Conservation (phyloP, 106 monocot genomes). For the Xerophyta viscosa region DNA sequence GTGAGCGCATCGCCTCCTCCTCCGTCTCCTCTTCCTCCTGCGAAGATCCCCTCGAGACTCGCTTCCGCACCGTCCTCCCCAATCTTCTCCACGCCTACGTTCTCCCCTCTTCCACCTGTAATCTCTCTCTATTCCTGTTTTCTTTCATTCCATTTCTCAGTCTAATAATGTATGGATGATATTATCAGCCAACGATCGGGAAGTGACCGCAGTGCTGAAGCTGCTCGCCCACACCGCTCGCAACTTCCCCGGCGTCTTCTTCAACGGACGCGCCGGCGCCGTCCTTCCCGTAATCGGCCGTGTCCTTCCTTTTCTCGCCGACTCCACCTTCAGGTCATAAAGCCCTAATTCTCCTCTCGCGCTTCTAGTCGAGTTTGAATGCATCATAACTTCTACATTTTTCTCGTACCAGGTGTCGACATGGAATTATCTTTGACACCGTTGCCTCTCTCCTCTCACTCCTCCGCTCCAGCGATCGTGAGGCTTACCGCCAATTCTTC, state of each 20-base stretch:
- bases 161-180: background rate
- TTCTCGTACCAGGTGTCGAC: conserved; percentile 42
- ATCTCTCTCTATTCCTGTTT: background rate
- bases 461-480: conserved; percentile 66
- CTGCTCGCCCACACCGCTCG: conserved; percentile 30
- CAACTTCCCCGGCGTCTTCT: conserved; percentile 47
- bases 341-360: background rate
- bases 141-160: background rate
- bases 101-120: conserved; percentile 65
- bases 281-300: conserved; percentile 32
- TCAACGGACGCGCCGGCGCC: conserved; percentile 27
- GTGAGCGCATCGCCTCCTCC: conserved; percentile 70
- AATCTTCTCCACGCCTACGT: conserved; percentile 92
- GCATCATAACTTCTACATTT: conserved; percentile 2
- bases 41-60: conserved; percentile 61
- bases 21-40: conserved; percentile 14
- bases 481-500: conserved; percentile 80
- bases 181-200: conserved; percentile 31
- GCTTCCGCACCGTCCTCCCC: conserved; percentile 76
- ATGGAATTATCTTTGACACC: conserved; percentile 73
- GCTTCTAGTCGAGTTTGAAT: no score
- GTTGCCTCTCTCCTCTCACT: conserved; percentile 68
- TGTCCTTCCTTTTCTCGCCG: conserved; percentile 30
- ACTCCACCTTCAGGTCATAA: conserved; percentile 24
- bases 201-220: conserved; percentile 44